Evolutionary conservation across 2,329 filamentous ascomycete species (phyloP), one percentile per base, ranked within the genome.

Genomic region (Alternaria tenuissima): DNA sequence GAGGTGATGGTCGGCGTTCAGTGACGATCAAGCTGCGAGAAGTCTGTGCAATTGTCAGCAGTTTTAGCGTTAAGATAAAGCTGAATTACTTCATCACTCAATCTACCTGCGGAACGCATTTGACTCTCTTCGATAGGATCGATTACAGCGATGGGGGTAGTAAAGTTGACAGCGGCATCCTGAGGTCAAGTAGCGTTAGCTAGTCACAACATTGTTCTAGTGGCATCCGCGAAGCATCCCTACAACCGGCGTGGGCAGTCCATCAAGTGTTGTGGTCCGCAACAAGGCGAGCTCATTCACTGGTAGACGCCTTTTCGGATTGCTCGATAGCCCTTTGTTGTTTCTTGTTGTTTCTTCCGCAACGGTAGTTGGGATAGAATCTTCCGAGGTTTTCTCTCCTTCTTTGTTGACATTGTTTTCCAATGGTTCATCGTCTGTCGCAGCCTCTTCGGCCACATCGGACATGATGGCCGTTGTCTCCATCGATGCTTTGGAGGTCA

Each of bases 61-160:
- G 20, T 48, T 30, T 26, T 6, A 53, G n/a, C 7, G 7, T 39
- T 36, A 3, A 12, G 3, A 36, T 26, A 14, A 6, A 16, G 7
- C 12, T 16, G 12, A 34, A 41, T 18, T 46, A 56, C 52, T 8
- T 14, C 20, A 16, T 30, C 28, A 30, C 7, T 28, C 18, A 12
- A 34, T 12, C 16, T 26, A 26, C 11, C 6, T 14, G 20, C 16
- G 12, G 24, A 24, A 22, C 28, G 8, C 4, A 39, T 32, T 11
- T 74, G 68, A 28, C 46, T 70, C n/a, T 76, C 70, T 41, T 75
- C 62, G 48, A 76, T 74, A 3, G 75, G 67, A 52, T 76, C 75
- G 22, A 41, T 36, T 2, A 63, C 57, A 26, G 53, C 55, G 22
- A 66, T 65, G 24, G 54, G 48, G 16, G n/a, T 24, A 8, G 53